Conservation (phyloP, 768 basidiomycete genomes). For the Mycena amicta region DNA sequence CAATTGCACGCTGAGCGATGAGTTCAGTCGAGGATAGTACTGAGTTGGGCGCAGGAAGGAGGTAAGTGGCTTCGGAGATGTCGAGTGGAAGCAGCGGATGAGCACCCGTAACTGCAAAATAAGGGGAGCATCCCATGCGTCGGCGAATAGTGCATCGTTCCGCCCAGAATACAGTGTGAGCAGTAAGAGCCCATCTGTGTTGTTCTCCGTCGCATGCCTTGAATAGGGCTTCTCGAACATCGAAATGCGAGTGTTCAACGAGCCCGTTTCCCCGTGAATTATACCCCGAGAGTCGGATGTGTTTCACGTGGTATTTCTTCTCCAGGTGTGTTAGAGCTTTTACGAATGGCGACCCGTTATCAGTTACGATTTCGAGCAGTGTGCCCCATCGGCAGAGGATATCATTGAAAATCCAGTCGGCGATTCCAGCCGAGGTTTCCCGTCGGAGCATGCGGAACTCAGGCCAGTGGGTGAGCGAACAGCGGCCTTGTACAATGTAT, state of each 20-base stretch:
- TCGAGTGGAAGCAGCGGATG: too few relatives aligned
- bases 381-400: conserved; percentile 38
- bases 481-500: conserved; percentile 41
- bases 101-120: conserved; percentile 31
- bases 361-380: too few relatives aligned
- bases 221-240: conserved; percentile 34
- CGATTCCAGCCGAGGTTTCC: conserved; percentile 31
- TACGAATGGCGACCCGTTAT: conserved; percentile 28
- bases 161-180: conserved; percentile 35
- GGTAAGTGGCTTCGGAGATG: too few relatives aligned
- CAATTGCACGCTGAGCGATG: too few relatives aligned
- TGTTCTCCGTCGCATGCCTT: conserved; percentile 36
- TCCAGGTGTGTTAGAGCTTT: conserved; percentile 24
- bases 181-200: conserved; percentile 31
- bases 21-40: too few relatives aligned
- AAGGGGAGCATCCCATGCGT: conserved; percentile 34
- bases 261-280: too few relatives aligned
- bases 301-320: conserved; percentile 30
- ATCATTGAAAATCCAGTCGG: conserved; percentile 38
- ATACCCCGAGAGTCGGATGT: conserved; percentile 35
- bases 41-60: too few relatives aligned
- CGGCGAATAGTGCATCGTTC: conserved; percentile 34
- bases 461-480: conserved; percentile 34
- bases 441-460: conserved; percentile 31
- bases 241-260: conserved; percentile 25